Conservation (phyloP, 163 green algal genomes). For the Chlamydomonas reinhardtii region DNA sequence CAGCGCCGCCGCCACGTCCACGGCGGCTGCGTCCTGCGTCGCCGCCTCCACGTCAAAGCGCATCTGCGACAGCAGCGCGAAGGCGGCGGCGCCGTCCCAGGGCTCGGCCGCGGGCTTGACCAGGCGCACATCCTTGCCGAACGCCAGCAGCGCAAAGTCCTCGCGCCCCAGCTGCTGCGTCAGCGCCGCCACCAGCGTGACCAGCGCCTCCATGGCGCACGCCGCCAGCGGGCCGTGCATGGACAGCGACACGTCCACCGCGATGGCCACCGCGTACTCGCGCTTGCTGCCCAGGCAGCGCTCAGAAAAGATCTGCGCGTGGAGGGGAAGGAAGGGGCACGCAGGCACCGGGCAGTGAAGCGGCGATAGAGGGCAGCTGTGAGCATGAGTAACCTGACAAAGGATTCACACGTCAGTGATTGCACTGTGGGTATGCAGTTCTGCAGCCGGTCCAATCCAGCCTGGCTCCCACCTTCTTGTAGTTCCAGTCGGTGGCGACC, state of each 20-base stretch:
- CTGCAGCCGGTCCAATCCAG: too few species aligned
- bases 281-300: conserved; percentile 51
- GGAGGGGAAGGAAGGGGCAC: too few species aligned
- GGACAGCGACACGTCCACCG: conserved; percentile 58
- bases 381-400: too few species aligned
- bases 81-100: conserved; percentile 39
- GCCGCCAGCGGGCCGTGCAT: conserved; percentile 54
- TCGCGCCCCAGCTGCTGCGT: conserved; percentile 43
- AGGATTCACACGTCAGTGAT: too few species aligned
- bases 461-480: conserved; percentile 49
- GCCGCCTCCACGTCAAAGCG: background rate
- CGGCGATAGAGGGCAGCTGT: too few species aligned
- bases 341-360: too few species aligned
- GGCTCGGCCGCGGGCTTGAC: conserved; percentile 52
- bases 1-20: conserved; percentile 26
- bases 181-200: conserved; percentile 47
- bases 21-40: conserved; percentile 7
- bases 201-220: conserved; percentile 44
- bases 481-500: conserved; percentile 52
- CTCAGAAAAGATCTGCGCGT: conserved; percentile 41
- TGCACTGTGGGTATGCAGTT: too few species aligned
- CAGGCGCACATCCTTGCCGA: conserved; percentile 48
- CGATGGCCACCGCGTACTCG: conserved; percentile 50
- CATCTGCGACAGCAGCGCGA: conserved; percentile 33
- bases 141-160: conserved; percentile 43